These are phyloP conservation scores for Spathaspora passalidarum DNA, from an alignment of 805 yeast genomes.

Conservation along the genomic window DNA sequence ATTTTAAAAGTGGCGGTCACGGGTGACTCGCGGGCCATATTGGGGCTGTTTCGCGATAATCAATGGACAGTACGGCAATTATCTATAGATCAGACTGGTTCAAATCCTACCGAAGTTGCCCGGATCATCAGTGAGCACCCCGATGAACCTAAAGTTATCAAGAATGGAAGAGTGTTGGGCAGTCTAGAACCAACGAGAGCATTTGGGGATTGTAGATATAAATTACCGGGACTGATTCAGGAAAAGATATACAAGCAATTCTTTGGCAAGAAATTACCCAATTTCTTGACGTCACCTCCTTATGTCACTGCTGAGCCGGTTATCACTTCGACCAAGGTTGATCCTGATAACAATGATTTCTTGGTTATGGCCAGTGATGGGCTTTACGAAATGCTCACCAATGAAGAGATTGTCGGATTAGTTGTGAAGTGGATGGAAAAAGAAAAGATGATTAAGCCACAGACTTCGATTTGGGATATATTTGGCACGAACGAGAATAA, in stretches of 20 bases:
- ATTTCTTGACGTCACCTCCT: constrained; percentile 81
- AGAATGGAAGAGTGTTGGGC: constrained; percentile 89
- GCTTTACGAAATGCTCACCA: constrained; percentile 82
- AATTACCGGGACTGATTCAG: constrained; percentile 76
- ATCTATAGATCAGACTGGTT: constrained; percentile 91
- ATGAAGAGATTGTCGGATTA: constrained; percentile 88
- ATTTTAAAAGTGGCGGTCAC: constrained; percentile 87
- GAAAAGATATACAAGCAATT: constrained; percentile 68
- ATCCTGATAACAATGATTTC: constrained; percentile 73
- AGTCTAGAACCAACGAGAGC: constrained; percentile 94
- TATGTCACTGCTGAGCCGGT: constrained; percentile 97
- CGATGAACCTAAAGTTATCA: constrained; percentile 76
- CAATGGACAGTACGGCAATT: constrained; percentile 87
- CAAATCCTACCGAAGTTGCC: constrained; percentile 81
- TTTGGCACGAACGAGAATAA: constrained; percentile 43
- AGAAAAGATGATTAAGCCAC: constrained; percentile 57
- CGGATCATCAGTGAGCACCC: constrained; percentile 88
- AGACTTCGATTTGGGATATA: constrained; percentile 44
- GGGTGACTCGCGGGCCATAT: constrained; percentile 91
- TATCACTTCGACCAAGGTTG: constrained; percentile 73
- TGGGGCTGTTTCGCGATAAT: constrained; percentile 70
- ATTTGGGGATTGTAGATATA: constrained; percentile 95
- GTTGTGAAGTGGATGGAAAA: constrained; percentile 92
- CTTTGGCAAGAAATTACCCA: constrained; percentile 78
- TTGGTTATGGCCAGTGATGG: constrained; percentile 95